Conservation (phyloP, 352 stramenopile species). For the Phytophthora pini region DNA sequence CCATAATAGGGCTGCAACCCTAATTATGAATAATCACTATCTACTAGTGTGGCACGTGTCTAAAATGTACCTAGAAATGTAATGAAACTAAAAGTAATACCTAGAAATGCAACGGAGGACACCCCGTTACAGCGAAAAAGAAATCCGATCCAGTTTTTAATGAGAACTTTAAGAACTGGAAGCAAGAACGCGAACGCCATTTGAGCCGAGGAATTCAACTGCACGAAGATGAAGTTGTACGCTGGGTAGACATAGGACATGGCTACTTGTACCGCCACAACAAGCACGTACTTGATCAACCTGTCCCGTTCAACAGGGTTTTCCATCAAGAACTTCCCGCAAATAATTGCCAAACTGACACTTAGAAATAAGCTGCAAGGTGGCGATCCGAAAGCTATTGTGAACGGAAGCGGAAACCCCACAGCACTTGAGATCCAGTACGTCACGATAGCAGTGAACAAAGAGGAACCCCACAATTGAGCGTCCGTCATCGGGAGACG, state of each 20-base stretch:
- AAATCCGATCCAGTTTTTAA: constrained; percentile 34
- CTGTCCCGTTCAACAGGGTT: constrained; percentile 10
- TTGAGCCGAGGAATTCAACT: constrained; percentile 7
- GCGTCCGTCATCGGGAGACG: constrained; percentile 11
- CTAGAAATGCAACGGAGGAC: no score
- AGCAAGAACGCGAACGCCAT: constrained; percentile 25
- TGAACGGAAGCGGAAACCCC: constrained; percentile 42
- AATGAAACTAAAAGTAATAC: no score
- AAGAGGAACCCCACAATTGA: constrained; percentile 11
- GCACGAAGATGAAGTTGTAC: constrained; percentile 32
- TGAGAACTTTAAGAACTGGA: constrained; percentile 20
- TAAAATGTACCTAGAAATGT: no score
- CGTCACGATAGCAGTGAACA: constrained; percentile 8
- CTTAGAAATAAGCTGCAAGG: constrained; percentile 5
- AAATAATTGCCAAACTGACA: constrained; percentile 11
- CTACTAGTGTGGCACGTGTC: no score
- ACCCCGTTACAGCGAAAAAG: no score
- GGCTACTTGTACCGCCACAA: constrained; percentile 13
- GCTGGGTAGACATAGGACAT: constrained; percentile 35
- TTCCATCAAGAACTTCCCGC: constrained; percentile 12
- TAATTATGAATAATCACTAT: no score
- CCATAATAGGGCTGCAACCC: no score
- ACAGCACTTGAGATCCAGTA: constrained; percentile 18
- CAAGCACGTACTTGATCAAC: constrained; percentile 23
- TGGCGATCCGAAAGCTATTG: constrained; percentile 22